Evolutionary conservation across 345 rosid genomes (phyloP), one percentile per base, ranked within the genome.

Genomic region (Firmiana major): DNA sequence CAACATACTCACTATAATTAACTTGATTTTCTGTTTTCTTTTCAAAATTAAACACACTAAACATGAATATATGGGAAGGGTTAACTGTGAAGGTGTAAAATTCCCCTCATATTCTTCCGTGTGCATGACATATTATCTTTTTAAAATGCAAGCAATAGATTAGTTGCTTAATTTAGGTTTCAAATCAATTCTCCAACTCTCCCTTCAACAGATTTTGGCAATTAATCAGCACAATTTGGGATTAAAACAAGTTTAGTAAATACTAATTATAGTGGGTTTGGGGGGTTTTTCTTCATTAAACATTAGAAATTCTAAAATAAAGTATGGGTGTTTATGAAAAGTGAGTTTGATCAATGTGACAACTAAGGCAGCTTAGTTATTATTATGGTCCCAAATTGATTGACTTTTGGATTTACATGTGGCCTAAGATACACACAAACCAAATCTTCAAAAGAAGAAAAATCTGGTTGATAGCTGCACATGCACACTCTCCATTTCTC

Each of bases 401-500:
- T 2, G 0, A 53, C 43, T 67, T 43, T 42, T 67, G 19, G 54
- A 49, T 49, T 21, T 62, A 24, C 3, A 55, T 84, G 87, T 79
- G 81, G 81, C 75, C 83, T 43, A 49, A 24, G 71, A 73, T 63
- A 76, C 45, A 66, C 31, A 81, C 85, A 88, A 57, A 84, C 80
- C 73, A 71, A 80, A 88, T 88, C 90, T 81, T 74, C 7, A 10
- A 67, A 64, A 10, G 55, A 57, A 76, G 73, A 80, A 85, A 84
- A 79, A 77, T 81, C 82, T 67, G 62, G 71, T 42, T 78, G 36
- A 74, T 84, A 87, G 84, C 72, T 80, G 83, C 77, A 13, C 63
- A 43, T 31, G 34, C 34, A 31, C 46, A 43, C 46, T 4, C 42
- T 22, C 28, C 38, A 49, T 43, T 60, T 75, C 71, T 59, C 54